Percentiles rank a stretch among this genome's conserved stretches.
phyloP scores from a whole-genome alignment of 495 filamentous ascomycete genomes.

The Ramalina peruviana region DNA sequence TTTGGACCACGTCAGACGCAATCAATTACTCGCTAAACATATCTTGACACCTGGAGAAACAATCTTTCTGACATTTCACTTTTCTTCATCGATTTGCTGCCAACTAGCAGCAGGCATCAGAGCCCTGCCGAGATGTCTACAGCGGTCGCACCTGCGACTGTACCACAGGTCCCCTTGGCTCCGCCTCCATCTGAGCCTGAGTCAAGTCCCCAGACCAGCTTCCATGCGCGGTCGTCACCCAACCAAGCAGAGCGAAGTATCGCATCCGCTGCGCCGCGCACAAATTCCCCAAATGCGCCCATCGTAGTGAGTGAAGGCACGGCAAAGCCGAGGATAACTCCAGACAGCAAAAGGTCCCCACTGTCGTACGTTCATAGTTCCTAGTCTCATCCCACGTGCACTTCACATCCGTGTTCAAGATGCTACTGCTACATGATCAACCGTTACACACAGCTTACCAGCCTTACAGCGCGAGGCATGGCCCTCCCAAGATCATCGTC shows the following conservation, averaged over 20 bases:
- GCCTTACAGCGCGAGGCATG: constrained; percentile 21
- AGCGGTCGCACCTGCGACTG: constrained; percentile 34
- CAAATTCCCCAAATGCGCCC: constrained; percentile 15
- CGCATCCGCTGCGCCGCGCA: constrained; percentile 14
- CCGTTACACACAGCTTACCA: constrained; percentile 11
- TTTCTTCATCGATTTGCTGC: background rate
- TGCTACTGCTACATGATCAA: constrained; percentile 5
- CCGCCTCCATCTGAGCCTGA: constrained; percentile 34
- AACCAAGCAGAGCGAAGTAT: constrained; percentile 15
- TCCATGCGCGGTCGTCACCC: constrained; percentile 25
- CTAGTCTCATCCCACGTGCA: background rate
- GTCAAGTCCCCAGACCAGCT: constrained; percentile 32
- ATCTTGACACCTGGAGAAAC: no score
- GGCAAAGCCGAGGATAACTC: constrained; percentile 27
- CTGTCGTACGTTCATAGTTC: constrained; percentile 35
- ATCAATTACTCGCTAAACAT: background rate
- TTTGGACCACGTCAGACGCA: background rate
- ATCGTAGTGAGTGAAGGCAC: constrained; percentile 24
- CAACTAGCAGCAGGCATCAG: background rate
- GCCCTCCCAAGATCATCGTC: constrained; percentile 65
- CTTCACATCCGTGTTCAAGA: constrained; percentile 2
- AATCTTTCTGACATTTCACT: no score
- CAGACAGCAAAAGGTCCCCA: constrained; percentile 38
- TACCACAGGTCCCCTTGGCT: constrained; percentile 26
- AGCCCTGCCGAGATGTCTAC: constrained; percentile 30